Percentiles rank a stretch among this genome's conserved stretches.
These are phyloP conservation scores for Phytophthora hybrid DNA, from an alignment of 352 stramenopile genomes.

Conservation along the genomic window DNA sequence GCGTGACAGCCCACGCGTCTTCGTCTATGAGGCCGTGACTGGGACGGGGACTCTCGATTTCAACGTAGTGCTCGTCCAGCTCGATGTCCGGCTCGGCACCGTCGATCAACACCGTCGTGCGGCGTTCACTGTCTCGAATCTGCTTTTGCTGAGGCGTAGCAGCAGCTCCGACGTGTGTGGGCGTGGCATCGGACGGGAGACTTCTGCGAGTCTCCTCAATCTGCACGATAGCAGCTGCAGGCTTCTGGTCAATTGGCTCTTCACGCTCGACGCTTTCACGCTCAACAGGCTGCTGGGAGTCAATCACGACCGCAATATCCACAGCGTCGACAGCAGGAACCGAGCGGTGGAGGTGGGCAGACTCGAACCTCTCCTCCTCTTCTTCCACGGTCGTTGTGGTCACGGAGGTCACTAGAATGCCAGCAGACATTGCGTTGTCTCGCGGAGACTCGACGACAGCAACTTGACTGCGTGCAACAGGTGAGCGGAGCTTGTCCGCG, in stretches of 20 bases:
- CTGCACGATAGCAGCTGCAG: constrained; percentile 8
- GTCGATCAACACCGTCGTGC: constrained; percentile 45
- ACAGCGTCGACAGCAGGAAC: neutral
- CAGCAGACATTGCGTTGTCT: neutral
- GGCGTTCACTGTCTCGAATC: constrained; percentile 41
- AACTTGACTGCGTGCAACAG: constrained; percentile 6
- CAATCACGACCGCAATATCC: constrained; percentile 1
- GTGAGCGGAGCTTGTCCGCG: constrained; percentile 9
- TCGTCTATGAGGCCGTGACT: neutral
- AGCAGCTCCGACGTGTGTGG: constrained; percentile 3
- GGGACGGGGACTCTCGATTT: constrained; percentile 33
- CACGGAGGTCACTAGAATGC: constrained; percentile 11
- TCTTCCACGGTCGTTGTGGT: constrained; percentile 23
- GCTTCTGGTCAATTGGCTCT: constrained; percentile 1
- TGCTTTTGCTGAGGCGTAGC: constrained; percentile 10
- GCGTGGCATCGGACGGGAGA: constrained; percentile 8
- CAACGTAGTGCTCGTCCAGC: constrained; percentile 39
- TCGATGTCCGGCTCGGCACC: constrained; percentile 35
- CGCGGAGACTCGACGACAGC: neutral
- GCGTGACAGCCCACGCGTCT: constrained; percentile 27
- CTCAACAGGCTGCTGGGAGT: constrained; percentile 16
- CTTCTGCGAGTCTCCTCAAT: constrained; percentile 22
- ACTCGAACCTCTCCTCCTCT: constrained; percentile 24
- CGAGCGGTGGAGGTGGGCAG: neutral
- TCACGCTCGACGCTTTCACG: constrained; percentile 17